Percentiles rank a stretch among this genome's conserved stretches.
Conservation (phyloP, 257 asterid genomes). For the Ophiorrhiza pumila region DNA sequence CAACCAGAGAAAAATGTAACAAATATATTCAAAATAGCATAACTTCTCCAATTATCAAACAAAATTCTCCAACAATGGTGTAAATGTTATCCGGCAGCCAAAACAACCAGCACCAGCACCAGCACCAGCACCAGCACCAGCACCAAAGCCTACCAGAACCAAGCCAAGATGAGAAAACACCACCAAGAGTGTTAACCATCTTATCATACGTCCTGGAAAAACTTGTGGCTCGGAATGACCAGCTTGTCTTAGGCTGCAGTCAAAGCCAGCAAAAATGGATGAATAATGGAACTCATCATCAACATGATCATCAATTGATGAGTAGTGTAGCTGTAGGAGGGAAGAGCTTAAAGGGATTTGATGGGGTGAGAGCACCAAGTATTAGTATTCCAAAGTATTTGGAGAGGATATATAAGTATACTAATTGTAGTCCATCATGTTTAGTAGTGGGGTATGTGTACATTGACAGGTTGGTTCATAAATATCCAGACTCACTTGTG, state of each 20-base stretch:
- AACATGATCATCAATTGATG: not conserved
- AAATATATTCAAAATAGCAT: constrained; percentile 5
- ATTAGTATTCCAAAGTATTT: constrained; percentile 64
- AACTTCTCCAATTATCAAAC: constrained; percentile 10
- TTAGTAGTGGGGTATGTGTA: constrained; percentile 82
- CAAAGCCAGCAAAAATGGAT: constrained; percentile 7
- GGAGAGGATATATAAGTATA: constrained; percentile 82
- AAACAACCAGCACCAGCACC: constrained; percentile 30
- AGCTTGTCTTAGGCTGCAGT: constrained; percentile 17
- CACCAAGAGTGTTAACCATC: constrained; percentile 66
- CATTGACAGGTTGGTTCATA: constrained; percentile 69
- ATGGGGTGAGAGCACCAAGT: constrained; percentile 65
- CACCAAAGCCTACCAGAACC: constrained; percentile 40
- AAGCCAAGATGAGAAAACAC: constrained; percentile 31
- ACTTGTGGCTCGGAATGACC: constrained; percentile 68
- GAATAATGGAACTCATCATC: not conserved
- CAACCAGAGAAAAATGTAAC: not conserved
- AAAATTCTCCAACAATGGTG: not conserved
- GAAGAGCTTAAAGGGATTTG: constrained; percentile 51
- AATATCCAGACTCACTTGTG: constrained; percentile 65
- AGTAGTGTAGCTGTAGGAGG: constrained; percentile 14
- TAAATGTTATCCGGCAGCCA: constrained; percentile 52
- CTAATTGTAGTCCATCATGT: constrained; percentile 77
- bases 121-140: constrained; percentile 22
- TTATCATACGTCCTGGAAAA: constrained; percentile 66